Base-by-base conservation (phyloP, 371 early-diverging fungal species). In the Mortierella sp. region DNA sequence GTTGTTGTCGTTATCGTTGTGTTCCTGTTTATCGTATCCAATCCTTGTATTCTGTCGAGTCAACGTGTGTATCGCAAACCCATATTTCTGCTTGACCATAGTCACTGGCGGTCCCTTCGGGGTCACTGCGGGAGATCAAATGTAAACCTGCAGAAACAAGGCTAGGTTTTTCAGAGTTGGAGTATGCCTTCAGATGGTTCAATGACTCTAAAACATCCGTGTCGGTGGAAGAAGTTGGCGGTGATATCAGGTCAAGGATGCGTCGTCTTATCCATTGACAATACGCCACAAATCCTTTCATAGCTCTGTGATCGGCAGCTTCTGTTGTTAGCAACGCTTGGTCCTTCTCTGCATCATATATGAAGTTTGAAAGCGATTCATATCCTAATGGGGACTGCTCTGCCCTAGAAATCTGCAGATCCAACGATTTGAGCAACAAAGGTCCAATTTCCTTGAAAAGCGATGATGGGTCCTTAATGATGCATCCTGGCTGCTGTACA, bases 191-290 rank as follows among this genome's bases (percentile, higher is more conserved):
- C 26, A 57, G 4, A n/a, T 13, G 34, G 9, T 57, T 19, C 58
- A 57, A 57, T 3, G 58, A 57, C 34, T 15, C 19, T 2, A n/a
- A 3, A 57, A 57, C 34, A 10, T 57, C 58, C 12, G 5, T n/a
- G 35, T 22, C 2, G 35, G 12, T 32, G 19, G 32, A 57, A 34
- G 58, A 35, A 19, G 57, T 2, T 32, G 57, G 58, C 32, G 34
- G 17, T 35, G 58, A 32, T 47, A 1, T 6, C 47, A 17, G 35
- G 32, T 57, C 58, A 13, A 32, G 13, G n/a, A 57, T 17, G 5
- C 58, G 58, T 34, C 58, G 58, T n/a, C n/a, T 57, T 35, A 57
- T 57, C 58, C 58, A 57, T 35, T 22, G 58, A 31, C 31, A 9
- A 35, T 57, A 57, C 15, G 17, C 58, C 34, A 19, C n/a, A 35